A percentile compares a stretch with the other conserved stretches of the same genome.
Evolutionary conservation across 2,329 filamentous ascomycete species (phyloP).

Genomic region (Ophiostoma montium): DNA sequence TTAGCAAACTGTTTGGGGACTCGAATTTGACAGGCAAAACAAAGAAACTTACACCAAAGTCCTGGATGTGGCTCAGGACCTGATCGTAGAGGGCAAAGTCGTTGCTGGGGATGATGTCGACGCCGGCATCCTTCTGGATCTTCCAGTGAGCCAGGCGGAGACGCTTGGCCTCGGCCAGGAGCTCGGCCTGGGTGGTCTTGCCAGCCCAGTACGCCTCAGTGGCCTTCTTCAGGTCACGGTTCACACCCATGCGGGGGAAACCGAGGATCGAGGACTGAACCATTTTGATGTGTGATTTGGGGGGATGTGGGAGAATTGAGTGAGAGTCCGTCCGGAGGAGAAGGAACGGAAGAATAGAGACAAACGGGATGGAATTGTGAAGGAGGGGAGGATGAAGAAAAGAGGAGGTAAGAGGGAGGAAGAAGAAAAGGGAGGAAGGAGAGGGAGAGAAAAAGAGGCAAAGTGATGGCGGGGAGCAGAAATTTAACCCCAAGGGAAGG

Average conservation of each 20-base stretch:
- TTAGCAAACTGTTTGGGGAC: no score
- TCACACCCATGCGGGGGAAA: conserved; percentile 96
- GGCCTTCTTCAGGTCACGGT: conserved; percentile 99
- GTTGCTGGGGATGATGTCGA: conserved; percentile 97
- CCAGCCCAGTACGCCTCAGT: conserved; percentile 95
- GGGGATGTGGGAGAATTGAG: conserved; percentile 1
- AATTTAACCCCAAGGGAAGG: conserved; percentile 6
- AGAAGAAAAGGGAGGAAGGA: conserved; percentile 1
- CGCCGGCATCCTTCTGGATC: conserved; percentile 97
- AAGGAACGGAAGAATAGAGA: conserved; percentile 7
- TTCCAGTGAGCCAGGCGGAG: conserved; percentile 97
- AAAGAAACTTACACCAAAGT: conserved; percentile 64
- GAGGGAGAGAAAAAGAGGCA: conserved; percentile 8
- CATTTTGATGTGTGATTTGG: conserved; percentile 31
- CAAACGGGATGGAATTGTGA: background rate
- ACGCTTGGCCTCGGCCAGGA: conserved; percentile 90
- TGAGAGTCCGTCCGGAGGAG: conserved; percentile 7
- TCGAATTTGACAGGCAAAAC: no score
- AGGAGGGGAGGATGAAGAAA: background rate
- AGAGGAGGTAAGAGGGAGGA: background rate
- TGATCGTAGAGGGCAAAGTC: conserved; percentile 99
- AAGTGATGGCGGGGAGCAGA: conserved; percentile 6
- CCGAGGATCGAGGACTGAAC: conserved; percentile 71
- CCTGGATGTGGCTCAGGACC: conserved; percentile 93
- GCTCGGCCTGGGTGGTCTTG: conserved; percentile 84